Evolutionary conservation across 2,329 filamentous ascomycete species (phyloP).

Genomic region (Trichoderma arundinaceum): DNA sequence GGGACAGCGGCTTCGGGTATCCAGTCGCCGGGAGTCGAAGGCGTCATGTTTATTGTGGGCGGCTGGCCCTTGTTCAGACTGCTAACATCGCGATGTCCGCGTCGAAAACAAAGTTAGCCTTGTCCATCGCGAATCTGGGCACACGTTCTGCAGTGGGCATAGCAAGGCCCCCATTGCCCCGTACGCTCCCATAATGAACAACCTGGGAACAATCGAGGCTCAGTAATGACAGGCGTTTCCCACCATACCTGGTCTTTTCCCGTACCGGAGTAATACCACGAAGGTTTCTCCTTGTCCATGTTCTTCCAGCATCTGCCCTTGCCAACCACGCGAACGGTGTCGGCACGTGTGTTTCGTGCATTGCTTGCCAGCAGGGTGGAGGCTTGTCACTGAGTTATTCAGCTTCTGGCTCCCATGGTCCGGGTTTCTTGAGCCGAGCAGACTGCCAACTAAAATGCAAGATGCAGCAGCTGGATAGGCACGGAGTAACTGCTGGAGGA

Average conservation of each 20-base stretch:
- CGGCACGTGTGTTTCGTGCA: neutral
- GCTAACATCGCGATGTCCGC: slow-evolving; percentile 12
- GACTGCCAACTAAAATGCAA: no score
- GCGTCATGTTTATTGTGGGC: neutral
- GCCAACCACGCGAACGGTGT: neutral
- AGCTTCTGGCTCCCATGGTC: no score
- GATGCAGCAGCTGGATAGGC: no score
- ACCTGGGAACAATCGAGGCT: neutral
- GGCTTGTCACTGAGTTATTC: neutral
- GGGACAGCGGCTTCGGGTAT: slow-evolving; percentile 5
- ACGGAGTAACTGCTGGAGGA: no score
- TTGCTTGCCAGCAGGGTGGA: neutral
- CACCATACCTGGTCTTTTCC: neutral
- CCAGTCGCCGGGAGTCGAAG: neutral
- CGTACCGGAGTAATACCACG: slow-evolving; percentile 1
- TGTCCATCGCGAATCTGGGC: neutral
- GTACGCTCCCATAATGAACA: neutral
- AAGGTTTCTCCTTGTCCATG: neutral
- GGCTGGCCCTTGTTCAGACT: neutral
- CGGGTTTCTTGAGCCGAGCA: no score
- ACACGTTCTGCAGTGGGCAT: neutral
- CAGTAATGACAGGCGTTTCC: neutral
- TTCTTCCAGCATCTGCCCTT: slow-evolving; percentile 1
- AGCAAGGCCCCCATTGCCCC: neutral
- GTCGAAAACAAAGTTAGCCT: neutral